Evolutionary conservation across 331 rosid species (phyloP), one percentile per base, ranked within the genome.

Genomic region (Malus hybrid): DNA sequence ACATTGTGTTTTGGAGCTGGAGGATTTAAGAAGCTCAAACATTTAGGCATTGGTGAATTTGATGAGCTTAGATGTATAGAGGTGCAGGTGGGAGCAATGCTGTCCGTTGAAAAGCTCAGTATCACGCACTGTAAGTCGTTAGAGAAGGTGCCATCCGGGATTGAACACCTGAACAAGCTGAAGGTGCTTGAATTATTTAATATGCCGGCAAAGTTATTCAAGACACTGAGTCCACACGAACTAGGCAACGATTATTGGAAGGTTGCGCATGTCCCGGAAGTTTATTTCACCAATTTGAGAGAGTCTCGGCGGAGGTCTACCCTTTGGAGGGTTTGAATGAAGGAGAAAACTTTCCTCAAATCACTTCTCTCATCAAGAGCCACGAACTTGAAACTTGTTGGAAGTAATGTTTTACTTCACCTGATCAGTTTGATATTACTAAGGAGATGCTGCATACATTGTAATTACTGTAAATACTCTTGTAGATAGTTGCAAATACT

Each of bases 301-400:
- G 76, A 39, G 48, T 39, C 44, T 20, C 68, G 68, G 6, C 24
- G 44, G 59, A 60, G 24, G 76, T 60, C 34, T 72, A 34, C 56
- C 61, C 76, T 4, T 8, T 72, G 18, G 50, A 72, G 7, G 42
- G 39, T 16, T 82, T 80, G 80, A 82, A 65, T 28, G 89, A 85
- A 65, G 77, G 33, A 59, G 80, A 80, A 3, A 82, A 77, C 15
- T 42, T 42, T 42, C 48, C 44, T 10, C 48, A 42, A 42, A 42
- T 11, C 48, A 42, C 14, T 11, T 42, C 48, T 0, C 48, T 11
- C 48, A 10, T 42, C 1, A 42, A 42, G 48, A 42, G 48, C 13
- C 5, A 42, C 0, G 14, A 42, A 42, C 48, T 42, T 10, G 48
- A 42, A 42, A 42, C 48, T 42, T 1, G 14, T 10, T 10, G 48